These are phyloP conservation scores for Pistacia integerrima DNA, from an alignment of 345 rosid genomes.

Conservation along the genomic window DNA sequence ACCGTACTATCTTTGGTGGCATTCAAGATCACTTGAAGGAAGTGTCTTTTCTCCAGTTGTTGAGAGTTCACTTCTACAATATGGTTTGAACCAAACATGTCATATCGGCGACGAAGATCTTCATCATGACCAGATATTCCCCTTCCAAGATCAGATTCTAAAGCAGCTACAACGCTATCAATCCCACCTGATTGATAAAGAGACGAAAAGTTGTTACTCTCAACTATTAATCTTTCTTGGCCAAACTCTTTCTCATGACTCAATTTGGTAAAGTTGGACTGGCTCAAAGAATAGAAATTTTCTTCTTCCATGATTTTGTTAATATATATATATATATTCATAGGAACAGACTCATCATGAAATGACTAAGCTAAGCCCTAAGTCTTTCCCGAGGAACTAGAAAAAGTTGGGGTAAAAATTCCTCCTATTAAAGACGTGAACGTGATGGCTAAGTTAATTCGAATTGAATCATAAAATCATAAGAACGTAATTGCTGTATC, in stretches of 20 bases:
- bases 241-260: not conserved
- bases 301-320: not conserved
- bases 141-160: not conserved
- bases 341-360: too few species aligned
- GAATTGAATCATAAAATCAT: too few species aligned
- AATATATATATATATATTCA: too few species aligned
- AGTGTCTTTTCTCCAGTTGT: not conserved
- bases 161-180: not conserved
- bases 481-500: too few species aligned
- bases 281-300: not conserved
- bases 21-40: not conserved
- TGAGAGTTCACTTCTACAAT: not conserved
- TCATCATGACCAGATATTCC: slow-evolving; percentile 3
- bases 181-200: not conserved
- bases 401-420: too few species aligned
- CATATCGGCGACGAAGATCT: not conserved
- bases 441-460: too few species aligned
- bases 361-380: too few species aligned
- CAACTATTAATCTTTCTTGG: not conserved
- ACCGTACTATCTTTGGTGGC: not conserved
- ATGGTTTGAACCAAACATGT: not conserved
- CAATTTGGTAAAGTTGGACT: not conserved
- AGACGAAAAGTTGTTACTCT: not conserved
- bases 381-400: too few species aligned
- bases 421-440: too few species aligned